Evolutionary conservation across 805 yeast genomes (phyloP).

Genomic region (Starmerella tilneyi): DNA sequence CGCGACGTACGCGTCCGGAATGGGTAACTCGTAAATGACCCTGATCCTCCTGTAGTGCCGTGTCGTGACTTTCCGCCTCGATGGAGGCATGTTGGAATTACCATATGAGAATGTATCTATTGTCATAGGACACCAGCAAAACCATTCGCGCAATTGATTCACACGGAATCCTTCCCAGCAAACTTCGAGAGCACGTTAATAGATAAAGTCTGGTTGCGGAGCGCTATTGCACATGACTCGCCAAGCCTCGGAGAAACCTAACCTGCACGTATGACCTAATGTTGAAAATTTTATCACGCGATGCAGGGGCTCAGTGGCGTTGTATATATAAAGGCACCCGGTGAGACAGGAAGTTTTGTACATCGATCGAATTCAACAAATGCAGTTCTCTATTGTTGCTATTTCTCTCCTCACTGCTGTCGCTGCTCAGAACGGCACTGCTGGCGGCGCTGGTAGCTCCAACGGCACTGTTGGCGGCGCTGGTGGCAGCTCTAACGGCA

Average conservation of each 20-base stretch:
- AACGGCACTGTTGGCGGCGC: slow-evolving; percentile 8
- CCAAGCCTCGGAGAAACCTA: slow-evolving; percentile 7
- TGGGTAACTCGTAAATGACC: slow-evolving; percentile 1
- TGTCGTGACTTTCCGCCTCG: not conserved
- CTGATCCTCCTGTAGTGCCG: slow-evolving; percentile 2
- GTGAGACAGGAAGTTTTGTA: not conserved
- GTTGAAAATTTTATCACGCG: slow-evolving; percentile 7
- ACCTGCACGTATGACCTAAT: not conserved
- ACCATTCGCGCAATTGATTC: too few relatives aligned
- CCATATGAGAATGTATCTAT: too few relatives aligned
- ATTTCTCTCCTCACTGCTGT: slow-evolving; percentile 22
- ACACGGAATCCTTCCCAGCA: too few relatives aligned
- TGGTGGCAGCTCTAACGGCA: slow-evolving; percentile 1
- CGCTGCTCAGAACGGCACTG: slow-evolving; percentile 6
- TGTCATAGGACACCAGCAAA: too few relatives aligned
- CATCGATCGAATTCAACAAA: not conserved
- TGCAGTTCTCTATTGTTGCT: slow-evolving; percentile 22
- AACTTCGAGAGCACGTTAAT: too few relatives aligned
- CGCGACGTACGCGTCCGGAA: slow-evolving; percentile 5
- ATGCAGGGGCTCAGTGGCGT: slow-evolving; percentile 5
- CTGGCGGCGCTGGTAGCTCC: slow-evolving; percentile 3
- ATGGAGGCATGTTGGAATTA: too few relatives aligned
- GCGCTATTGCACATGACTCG: not conserved
- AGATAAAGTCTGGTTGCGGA: too few relatives aligned
- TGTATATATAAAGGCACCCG: slow-evolving; percentile 6